These are phyloP conservation scores for Cladosporium colombiae DNA, from an alignment of 2,329 filamentous ascomycete species.

Conservation along the genomic window DNA sequence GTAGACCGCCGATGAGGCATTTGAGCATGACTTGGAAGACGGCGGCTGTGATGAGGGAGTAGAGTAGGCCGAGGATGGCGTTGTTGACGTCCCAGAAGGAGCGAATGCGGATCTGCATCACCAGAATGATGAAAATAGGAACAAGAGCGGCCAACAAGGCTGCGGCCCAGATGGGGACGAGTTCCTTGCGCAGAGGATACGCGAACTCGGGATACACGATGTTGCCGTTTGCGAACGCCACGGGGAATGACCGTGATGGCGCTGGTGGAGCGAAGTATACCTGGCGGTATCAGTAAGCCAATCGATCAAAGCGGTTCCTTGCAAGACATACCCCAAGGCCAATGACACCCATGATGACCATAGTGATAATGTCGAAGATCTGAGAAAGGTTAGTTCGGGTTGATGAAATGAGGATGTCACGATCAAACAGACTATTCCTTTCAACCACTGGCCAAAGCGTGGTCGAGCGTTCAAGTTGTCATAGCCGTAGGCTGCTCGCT, in stretches of 20 bases:
- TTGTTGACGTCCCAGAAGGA: conserved; percentile 63
- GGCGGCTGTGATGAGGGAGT: conserved; percentile 68
- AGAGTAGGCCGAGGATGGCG: conserved; percentile 67
- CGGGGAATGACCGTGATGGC: conserved; percentile 68
- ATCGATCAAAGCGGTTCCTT: background rate
- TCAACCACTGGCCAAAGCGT: conserved; percentile 69
- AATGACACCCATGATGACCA: conserved; percentile 65
- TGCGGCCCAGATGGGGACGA: conserved; percentile 70
- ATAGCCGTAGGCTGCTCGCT: conserved; percentile 20
- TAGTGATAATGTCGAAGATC: conserved; percentile 68
- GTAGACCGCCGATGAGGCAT: conserved; percentile 65
- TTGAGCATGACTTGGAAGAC: conserved; percentile 78
- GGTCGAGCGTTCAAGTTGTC: conserved; percentile 54
- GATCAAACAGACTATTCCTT: conserved; percentile 48
- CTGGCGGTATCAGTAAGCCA: conserved; percentile 54
- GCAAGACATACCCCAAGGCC: conserved; percentile 61
- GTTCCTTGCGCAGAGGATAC: conserved; percentile 69
- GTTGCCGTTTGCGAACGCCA: conserved; percentile 66
- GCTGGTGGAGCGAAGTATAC: conserved; percentile 58
- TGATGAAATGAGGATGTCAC: too few relatives aligned
- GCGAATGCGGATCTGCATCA: conserved; percentile 62
- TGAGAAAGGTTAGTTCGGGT: background rate
- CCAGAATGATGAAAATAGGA: conserved; percentile 64
- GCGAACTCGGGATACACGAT: conserved; percentile 71
- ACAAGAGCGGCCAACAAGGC: conserved; percentile 66